Evolutionary conservation across 2,329 filamentous ascomycete genomes (phyloP), one percentile per base, ranked within the genome.

Genomic region (Coniochaeta sp.): DNA sequence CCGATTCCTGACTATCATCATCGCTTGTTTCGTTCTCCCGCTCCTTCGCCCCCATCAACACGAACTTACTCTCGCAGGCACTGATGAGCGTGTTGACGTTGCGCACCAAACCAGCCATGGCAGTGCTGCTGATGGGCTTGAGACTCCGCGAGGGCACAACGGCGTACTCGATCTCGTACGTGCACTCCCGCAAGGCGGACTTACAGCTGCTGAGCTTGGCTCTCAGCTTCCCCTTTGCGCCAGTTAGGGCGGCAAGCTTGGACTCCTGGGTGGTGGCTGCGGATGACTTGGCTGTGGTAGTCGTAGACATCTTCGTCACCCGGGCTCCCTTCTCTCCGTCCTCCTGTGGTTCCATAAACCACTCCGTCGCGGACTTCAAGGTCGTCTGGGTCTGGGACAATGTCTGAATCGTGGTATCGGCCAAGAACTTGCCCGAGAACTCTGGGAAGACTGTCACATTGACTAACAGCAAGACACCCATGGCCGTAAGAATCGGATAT

Each of bases 21-120:
- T 56, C 42, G 30, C 16, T 14, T 18, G 45, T n/a, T 18, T 58
- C 46, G 38, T 59, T 60, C n/a, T 64, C 64, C 49, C 22, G 24
- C 13, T 68, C 33, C 22, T 20, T 65, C 22, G 75, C 72, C 10
- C 73, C 74, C 38, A 80, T 63, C 3, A 82, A 63, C 10, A 79
- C 71, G 58, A 76, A 82, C 56, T 81, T 82, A 57, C 79, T 81
- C 62, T 82, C 80, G 57, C 77, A 82, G 33, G 76, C 75, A 42
- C 77, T 77, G 48, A 82, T 79, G 24, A 82, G 66, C 27, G 72
- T 74, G 45, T 80, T 73, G 3, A 73, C 72, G 46, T 78, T 77
- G 45, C 76, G 74, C 8, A 82, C 74, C 3, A 82, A 67, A 18
- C 66, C 70, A 26, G 70, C 70, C 76, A 82, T 81, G 38, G 68